Evolutionary conservation across 306 rosid species (phyloP), one percentile per base, ranked within the genome.

Genomic region (Hylodesmum podocarpum): DNA sequence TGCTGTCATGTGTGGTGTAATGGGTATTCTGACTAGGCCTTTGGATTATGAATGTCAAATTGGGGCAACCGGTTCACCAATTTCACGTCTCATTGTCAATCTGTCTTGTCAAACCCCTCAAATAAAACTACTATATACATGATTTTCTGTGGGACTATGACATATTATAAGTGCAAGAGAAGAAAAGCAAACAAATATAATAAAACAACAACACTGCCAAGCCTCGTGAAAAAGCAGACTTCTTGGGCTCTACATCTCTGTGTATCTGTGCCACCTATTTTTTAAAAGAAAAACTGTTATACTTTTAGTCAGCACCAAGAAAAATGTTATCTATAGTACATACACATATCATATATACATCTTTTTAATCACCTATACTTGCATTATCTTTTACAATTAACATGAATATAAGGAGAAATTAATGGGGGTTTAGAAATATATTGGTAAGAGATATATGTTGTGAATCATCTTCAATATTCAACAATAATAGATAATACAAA

Each of bases 31-130:
- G 83, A 77, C 81, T 33, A 27, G 19, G 58, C 74, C 70, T 53
- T 40, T 25, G 72, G 68, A 40, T 41, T 72, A 78, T 57, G 33
- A 80, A 62, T 21, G 27, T 19, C 67, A 62, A 62, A n/a, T 49
- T 51, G 64, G 25, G 7, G 25, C 22, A 41, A 66, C 54, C 49
- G 40, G 16, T 33, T 76, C 81, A 72, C 47, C 53, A 65, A 66
- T 27, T 29, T 28, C 77, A 70, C 29, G 8, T 50, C 76, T 59
- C 79, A 41, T 70, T 78, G 78, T 83, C 84, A 78, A 82, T 47
- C 18, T 83, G 88, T 84, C 89, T 79, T 83, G 31, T 87, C 84
- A 55, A 81, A 40, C 76, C 66, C 73, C 71, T 41, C 18, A 40
- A 36, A 16, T 11, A 63, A 22, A 34, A 49, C 62, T 51, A 39